Base-by-base conservation (phyloP, 2,329 filamentous ascomycete species). In the Botrytis deweyae region DNA sequence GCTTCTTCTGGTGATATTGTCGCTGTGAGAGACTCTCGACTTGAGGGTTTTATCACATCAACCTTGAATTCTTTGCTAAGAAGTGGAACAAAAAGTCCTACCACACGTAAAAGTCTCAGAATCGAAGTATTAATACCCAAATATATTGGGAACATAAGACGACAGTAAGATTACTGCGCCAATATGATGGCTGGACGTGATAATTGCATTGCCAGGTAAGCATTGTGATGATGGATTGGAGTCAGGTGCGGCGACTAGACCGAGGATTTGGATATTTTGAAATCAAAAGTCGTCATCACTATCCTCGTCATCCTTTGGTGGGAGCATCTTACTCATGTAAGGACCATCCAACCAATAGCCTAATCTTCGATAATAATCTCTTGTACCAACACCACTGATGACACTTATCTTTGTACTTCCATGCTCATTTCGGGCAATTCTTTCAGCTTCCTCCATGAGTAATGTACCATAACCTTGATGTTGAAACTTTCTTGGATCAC, bases 391-490 rank as follows among this genome's bases (percentile, higher is more conserved):
- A 44, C 96, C 96, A n/a, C 94, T 97, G 75, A 99, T 99, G 77
- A 99, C 94, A 80, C 93, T 96, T 73, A 99, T 94, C 87, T 99
- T 99, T 75, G 88, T 88, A 79, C 95, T 98, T 9, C 94, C 93
- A 81, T 99, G 96, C 84, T 99, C 96, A 77, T 98, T 92, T 72
- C 93, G 88, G 0, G 97, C 95, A 77, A 99, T 99, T 70, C 95
- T 88, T 84, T 98, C 96, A 0, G 96, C 97, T 84, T 98, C 95
- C 81, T 98, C 95, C 97, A 99, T 99, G 77, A 99, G 81, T 75
- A 99, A 83, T 2, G 96, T 99, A 66, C 96, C 96, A 78, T 97
- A 99, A 0, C 96, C 96, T 82, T 98, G 96, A 84, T 99, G 96
- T 85, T 99, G 96, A 84, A 98, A 98, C 84, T 98, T 98, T 83